Evolutionary conservation across 371 early-diverging fungal genomes (phyloP).

Genomic region (Mucor saturninus): DNA sequence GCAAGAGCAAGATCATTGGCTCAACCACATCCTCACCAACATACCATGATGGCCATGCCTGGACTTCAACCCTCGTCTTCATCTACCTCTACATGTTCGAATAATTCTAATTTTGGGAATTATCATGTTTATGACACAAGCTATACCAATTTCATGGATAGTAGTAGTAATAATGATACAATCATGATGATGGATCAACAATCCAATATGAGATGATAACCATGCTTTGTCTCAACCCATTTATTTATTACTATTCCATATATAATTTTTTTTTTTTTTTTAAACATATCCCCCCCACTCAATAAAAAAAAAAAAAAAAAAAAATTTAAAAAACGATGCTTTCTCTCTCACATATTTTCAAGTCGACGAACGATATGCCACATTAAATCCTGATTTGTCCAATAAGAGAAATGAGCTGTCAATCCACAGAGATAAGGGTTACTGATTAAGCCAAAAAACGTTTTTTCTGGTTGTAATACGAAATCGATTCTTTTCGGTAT

Average conservation of each 20-base stretch:
- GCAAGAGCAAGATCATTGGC: constrained; percentile 18
- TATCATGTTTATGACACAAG: constrained; percentile 2
- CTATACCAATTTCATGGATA: constrained; percentile 23
- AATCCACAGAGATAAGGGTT: constrained; percentile 48
- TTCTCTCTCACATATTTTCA: constrained; percentile 5
- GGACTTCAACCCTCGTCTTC: constrained; percentile 30
- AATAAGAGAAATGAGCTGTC: constrained; percentile 58
- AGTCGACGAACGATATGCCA: constrained; percentile 52
- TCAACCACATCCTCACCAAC: constrained; percentile 4
- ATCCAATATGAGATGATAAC: constrained; percentile 1
- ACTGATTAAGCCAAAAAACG: constrained; percentile 41
- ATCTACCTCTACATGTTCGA: constrained; percentile 22
- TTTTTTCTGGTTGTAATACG: constrained; percentile 46
- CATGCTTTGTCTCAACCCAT: too few species aligned
- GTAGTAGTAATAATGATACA: constrained; percentile 6
- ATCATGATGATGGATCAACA: constrained; percentile 27
- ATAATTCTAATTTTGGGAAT: constrained; percentile 13
- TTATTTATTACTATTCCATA: neutral
- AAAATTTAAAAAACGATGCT: too few species aligned
- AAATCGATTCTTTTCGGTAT: constrained; percentile 39
- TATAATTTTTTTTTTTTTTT: too few species aligned
- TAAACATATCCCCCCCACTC: too few species aligned
- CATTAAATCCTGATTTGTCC: constrained; percentile 53
- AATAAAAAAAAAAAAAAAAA: neutral
- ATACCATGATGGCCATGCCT: constrained; percentile 15